Conservation (phyloP, 2,329 filamentous ascomycete species). For the Furcasterigmium sp. region DNA sequence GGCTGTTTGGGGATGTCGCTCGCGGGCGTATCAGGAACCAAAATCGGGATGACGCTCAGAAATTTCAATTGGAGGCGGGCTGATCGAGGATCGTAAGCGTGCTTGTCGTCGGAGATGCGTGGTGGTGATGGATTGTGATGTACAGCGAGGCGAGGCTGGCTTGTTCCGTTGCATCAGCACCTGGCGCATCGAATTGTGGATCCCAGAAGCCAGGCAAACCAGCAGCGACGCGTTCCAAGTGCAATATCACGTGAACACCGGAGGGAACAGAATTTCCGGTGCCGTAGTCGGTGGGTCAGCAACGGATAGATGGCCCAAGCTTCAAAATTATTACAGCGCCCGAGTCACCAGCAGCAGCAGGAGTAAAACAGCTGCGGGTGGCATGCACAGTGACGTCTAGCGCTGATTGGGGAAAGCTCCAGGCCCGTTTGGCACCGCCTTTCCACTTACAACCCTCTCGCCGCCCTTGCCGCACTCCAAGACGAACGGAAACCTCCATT, state of each 20-base stretch:
- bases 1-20: background rate
- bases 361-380: no score
- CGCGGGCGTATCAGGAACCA: background rate
- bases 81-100: slow-evolving; percentile 7
- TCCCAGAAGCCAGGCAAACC: slow-evolving; percentile 11
- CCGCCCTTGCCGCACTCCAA: no score
- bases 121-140: no score
- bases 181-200: background rate
- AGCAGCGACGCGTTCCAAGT: slow-evolving; percentile 12
- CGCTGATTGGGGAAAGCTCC: no score
- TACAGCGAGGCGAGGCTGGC: slow-evolving; percentile 18
- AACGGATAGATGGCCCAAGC: background rate
- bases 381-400: no score
- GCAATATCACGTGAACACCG: slow-evolving; percentile 1
- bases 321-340: no score
- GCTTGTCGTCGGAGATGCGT: slow-evolving; percentile 12
- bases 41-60: slow-evolving; percentile 6
- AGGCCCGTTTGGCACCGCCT: no score
- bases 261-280: no score
- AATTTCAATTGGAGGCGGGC: slow-evolving; percentile 7
- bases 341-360: no score
- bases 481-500: no score
- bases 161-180: background rate
- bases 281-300: no score
- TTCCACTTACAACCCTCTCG: no score